These are phyloP conservation scores for Calycina marina DNA, from an alignment of 2,329 filamentous ascomycete species.

Conservation along the genomic window DNA sequence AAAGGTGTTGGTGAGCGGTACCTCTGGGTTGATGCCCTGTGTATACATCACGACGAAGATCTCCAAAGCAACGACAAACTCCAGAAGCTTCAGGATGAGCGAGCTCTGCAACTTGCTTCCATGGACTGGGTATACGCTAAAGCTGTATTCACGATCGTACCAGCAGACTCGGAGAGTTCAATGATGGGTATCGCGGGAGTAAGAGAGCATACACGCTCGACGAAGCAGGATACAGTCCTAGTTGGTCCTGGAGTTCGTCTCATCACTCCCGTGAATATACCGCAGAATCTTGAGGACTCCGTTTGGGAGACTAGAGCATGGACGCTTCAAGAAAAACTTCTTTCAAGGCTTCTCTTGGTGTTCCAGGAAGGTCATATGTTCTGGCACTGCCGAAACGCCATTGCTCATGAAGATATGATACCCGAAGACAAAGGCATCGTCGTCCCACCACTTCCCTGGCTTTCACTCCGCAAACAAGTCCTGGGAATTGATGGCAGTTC, in stretches of 20 bases:
- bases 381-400: constrained; percentile 5
- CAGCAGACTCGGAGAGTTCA: constrained; percentile 10
- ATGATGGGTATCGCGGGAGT: constrained; percentile 4
- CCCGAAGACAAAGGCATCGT: constrained; percentile 13
- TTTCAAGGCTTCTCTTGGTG: constrained; percentile 7
- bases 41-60: constrained; percentile 14
- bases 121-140: constrained; percentile 19
- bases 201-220: constrained; percentile 2
- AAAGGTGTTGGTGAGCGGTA: constrained; percentile 13
- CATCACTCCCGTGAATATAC: constrained; percentile 13
- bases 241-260: constrained; percentile 13
- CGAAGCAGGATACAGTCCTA: constrained; percentile 3
- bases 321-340: constrained; percentile 11
- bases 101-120: constrained; percentile 1
- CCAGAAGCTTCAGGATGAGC: not conserved
- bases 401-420: constrained; percentile 7
- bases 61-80: constrained; percentile 6
- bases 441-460: not conserved
- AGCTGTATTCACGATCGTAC: constrained; percentile 14
- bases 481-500: not conserved
- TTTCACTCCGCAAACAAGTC: not conserved
- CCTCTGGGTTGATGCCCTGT: constrained; percentile 22
- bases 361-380: constrained; percentile 5
- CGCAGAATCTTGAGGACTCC: constrained; percentile 15
- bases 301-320: constrained; percentile 10